Evolutionary conservation across 257 asterid species (phyloP).

Genomic region (Fraxinus excelsior): DNA sequence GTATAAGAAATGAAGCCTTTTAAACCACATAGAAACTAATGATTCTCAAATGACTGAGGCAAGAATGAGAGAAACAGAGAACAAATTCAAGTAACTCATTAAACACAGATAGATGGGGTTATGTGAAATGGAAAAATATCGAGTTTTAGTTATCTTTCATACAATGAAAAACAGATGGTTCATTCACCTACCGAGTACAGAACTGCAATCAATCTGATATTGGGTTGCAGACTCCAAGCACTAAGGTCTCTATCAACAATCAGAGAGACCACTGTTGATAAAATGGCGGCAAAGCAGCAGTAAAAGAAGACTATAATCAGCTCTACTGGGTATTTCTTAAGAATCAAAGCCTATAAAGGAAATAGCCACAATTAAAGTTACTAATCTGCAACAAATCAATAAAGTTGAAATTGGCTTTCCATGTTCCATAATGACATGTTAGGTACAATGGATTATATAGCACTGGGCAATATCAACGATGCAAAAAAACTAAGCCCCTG

Average conservation of each 20-base stretch:
- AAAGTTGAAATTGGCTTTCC: background rate
- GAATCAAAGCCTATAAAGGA: slow-evolving; percentile 66
- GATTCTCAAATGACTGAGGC: background rate
- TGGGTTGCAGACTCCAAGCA: slow-evolving; percentile 77
- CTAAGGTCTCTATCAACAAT: slow-evolving; percentile 54
- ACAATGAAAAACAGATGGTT: background rate
- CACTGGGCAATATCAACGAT: background rate
- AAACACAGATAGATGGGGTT: background rate
- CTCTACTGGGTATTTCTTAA: slow-evolving; percentile 72
- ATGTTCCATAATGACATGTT: background rate
- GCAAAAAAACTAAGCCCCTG: too few relatives aligned
- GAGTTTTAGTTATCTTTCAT: background rate
- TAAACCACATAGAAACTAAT: background rate
- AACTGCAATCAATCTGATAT: slow-evolving; percentile 63
- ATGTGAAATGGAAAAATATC: slow-evolving; percentile 2
- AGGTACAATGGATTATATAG: background rate
- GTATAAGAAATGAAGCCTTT: background rate
- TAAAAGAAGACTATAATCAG: slow-evolving; percentile 84
- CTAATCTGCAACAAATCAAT: background rate
- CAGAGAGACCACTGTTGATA: slow-evolving; percentile 61
- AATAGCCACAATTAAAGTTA: background rate
- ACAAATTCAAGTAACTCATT: background rate
- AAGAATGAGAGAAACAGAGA: background rate
- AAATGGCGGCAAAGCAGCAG: slow-evolving; percentile 82
- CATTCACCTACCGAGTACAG: slow-evolving; percentile 72